Conservation (phyloP, 495 filamentous ascomycete genomes). For the Endocarpon pusillum region DNA sequence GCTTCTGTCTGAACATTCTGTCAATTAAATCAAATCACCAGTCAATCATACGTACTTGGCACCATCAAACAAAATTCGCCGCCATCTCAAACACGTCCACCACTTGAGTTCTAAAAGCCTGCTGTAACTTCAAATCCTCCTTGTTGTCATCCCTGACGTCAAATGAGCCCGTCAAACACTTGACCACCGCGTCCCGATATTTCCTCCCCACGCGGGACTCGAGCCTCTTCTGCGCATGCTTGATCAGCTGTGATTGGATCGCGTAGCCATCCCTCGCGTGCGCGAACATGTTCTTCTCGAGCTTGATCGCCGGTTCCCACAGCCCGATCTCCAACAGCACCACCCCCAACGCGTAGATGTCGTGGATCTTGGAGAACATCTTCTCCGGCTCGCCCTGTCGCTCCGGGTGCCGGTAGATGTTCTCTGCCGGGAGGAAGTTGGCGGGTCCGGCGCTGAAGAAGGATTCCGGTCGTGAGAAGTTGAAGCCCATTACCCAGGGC, state of each 20-base stretch:
- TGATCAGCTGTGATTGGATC: constrained; percentile 13
- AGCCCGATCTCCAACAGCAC: constrained; percentile 23
- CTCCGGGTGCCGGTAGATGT: constrained; percentile 19
- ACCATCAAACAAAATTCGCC: no score
- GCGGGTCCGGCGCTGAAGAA: constrained; percentile 11
- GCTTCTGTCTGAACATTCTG: no score
- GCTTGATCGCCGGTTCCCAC: constrained; percentile 14
- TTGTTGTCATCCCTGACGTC: constrained; percentile 14
- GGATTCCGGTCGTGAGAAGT: constrained; percentile 12
- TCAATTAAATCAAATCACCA: no score
- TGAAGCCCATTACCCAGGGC: constrained; percentile 18
- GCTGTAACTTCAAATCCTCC: constrained; percentile 18
- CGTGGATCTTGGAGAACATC: constrained; percentile 17
- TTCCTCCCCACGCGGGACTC: constrained; percentile 14
- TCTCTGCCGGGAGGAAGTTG: constrained; percentile 8
- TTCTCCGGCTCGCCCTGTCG: constrained; percentile 11
- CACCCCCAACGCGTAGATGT: constrained; percentile 23
- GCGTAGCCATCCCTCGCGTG: constrained; percentile 12
- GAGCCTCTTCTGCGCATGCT: constrained; percentile 13
- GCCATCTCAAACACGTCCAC: constrained; percentile 17
- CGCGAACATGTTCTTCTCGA: constrained; percentile 14
- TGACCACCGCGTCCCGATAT: constrained; percentile 15
- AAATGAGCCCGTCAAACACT: constrained; percentile 15
- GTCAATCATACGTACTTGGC: no score
- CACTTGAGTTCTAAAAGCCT: constrained; percentile 15